Conservation (phyloP, 2,329 filamentous ascomycete species). For the Cephalotrichum gorgonifer region DNA sequence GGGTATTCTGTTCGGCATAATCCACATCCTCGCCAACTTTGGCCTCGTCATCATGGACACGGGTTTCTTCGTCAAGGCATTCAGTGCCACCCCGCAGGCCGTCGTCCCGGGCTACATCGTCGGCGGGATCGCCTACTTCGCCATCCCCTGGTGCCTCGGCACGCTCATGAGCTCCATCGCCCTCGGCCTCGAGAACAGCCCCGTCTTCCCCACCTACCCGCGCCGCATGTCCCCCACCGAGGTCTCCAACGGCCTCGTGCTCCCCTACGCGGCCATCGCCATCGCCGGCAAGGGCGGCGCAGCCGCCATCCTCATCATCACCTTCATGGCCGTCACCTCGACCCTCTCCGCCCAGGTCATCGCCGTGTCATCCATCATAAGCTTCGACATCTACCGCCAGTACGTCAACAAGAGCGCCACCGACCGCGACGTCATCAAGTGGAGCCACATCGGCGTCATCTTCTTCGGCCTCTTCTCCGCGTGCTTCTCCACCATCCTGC, state of each 20-base stretch:
- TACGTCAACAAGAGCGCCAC: constrained; percentile 35
- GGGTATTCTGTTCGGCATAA: constrained; percentile 38
- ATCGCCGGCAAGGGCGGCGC: constrained; percentile 62
- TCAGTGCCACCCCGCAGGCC: constrained; percentile 32
- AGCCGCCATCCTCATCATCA: constrained; percentile 54
- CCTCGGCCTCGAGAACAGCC: constrained; percentile 32
- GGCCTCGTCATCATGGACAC: constrained; percentile 44
- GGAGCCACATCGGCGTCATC: constrained; percentile 41
- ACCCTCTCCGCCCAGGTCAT: constrained; percentile 42
- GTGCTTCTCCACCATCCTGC: constrained; percentile 38
- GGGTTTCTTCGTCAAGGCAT: constrained; percentile 42
- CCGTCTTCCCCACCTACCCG: constrained; percentile 43
- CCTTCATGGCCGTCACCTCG: constrained; percentile 68
- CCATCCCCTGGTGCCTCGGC: constrained; percentile 41
- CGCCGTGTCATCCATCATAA: constrained; percentile 41
- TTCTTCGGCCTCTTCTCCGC: constrained; percentile 40
- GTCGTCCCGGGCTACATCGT: constrained; percentile 42
- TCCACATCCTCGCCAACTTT: constrained; percentile 38
- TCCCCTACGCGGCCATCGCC: constrained; percentile 60
- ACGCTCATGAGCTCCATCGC: constrained; percentile 38
- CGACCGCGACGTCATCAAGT: constrained; percentile 37
- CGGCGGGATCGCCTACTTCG: constrained; percentile 42
- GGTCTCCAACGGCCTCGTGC: constrained; percentile 56
- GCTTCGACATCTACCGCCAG: constrained; percentile 41
- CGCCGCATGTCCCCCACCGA: constrained; percentile 46